Percentiles rank a stretch among this genome's conserved stretches.
These are phyloP conservation scores for Pleurotus tuoliensis DNA, from an alignment of 768 basidiomycete genomes.

Conservation along the genomic window DNA sequence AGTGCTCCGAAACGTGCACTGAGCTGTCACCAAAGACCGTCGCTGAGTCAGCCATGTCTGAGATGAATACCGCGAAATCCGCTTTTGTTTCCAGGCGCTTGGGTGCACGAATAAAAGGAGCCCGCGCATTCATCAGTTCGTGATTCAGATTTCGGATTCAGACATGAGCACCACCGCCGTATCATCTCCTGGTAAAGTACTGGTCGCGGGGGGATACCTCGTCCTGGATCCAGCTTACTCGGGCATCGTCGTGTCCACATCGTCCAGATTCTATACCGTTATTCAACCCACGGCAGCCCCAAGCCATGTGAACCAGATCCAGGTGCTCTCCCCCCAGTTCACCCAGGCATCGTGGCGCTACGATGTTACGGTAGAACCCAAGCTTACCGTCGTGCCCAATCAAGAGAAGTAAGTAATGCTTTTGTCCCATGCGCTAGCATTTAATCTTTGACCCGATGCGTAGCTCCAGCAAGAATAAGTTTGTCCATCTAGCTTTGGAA, in stretches of 20 bases:
- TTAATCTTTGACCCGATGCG: constrained; percentile 8
- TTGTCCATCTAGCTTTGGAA: constrained; percentile 86
- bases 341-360: constrained; percentile 77
- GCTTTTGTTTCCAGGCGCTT: constrained; percentile 6
- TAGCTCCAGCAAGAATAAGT: constrained; percentile 74
- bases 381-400: constrained; percentile 28
- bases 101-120: constrained; percentile 7
- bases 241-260: constrained; percentile 88
- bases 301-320: constrained; percentile 40
- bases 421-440: constrained; percentile 9
- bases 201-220: constrained; percentile 94
- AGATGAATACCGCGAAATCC: not conserved
- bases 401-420: constrained; percentile 35
- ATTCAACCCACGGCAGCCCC: constrained; percentile 37
- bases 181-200: constrained; percentile 93
- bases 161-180: constrained; percentile 60
- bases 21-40: not conserved
- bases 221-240: constrained; percentile 86
- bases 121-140: constrained; percentile 6
- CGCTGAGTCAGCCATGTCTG: not conserved
- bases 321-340: constrained; percentile 91
- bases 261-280: constrained; percentile 89
- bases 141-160: constrained; percentile 10
- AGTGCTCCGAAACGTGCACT: not conserved
- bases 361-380: constrained; percentile 37